Evolutionary conservation across 805 yeast species (phyloP).

Genomic region (Sporopachydermia quercuum): DNA sequence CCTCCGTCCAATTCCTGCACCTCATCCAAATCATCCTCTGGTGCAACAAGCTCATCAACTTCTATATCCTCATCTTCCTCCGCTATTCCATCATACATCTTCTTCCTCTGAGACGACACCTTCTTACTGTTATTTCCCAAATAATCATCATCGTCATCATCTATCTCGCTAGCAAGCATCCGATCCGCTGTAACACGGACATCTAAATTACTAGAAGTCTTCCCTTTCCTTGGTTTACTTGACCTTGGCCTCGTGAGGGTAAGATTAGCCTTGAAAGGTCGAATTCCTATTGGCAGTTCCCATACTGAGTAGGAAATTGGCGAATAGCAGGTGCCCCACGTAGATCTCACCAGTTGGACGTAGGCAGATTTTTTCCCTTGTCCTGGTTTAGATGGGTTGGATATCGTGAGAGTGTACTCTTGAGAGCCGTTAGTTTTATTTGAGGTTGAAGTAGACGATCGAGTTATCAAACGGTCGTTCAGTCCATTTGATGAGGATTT

Average conservation of each 20-base stretch:
- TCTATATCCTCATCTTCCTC: neutral
- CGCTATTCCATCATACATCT: neutral
- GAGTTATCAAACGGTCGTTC: no score
- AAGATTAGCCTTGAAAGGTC: neutral
- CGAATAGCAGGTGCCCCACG: neutral
- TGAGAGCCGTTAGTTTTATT: neutral
- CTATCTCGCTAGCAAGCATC: neutral
- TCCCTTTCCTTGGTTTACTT: neutral
- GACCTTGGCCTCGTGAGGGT: neutral
- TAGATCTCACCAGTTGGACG: neutral
- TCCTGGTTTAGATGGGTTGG: neutral
- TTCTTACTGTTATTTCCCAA: neutral
- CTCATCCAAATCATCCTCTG: neutral
- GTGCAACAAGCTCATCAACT: neutral
- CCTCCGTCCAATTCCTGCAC: neutral
- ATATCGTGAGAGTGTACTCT: neutral
- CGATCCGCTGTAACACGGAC: neutral
- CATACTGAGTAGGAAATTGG: neutral
- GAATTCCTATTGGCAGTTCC: slow-evolving; percentile 1
- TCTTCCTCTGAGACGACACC: no score
- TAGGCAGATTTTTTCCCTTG: neutral
- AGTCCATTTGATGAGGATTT: no score
- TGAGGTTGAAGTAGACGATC: neutral
- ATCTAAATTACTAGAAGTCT: neutral
- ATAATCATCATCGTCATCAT: neutral